phyloP scores from a whole-genome alignment of 2,329 filamentous ascomycete genomes.

The Chaetomium olivaceum region DNA sequence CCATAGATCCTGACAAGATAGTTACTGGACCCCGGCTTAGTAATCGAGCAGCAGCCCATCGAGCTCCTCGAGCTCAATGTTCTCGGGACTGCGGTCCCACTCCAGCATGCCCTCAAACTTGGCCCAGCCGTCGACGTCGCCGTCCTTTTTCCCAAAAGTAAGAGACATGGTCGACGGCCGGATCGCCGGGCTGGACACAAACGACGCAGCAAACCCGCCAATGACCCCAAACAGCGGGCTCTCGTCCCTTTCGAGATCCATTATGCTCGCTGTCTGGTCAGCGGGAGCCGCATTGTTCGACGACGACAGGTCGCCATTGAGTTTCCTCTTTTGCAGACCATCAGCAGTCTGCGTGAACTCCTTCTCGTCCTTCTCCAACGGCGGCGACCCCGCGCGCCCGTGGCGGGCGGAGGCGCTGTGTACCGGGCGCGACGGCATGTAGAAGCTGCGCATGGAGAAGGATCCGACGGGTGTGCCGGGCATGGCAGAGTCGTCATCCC shows the following conservation, averaged over 20 bases:
- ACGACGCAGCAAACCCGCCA: slow-evolving; percentile 37
- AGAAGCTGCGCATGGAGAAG: slow-evolving; percentile 55
- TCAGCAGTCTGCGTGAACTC: slow-evolving; percentile 96
- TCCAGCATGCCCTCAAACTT: slow-evolving; percentile 50
- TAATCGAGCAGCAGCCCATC: slow-evolving; percentile 81
- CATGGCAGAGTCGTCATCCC: slow-evolving; percentile 58
- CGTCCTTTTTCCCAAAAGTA: slow-evolving; percentile 44
- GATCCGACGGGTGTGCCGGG: slow-evolving; percentile 65
- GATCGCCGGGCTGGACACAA: slow-evolving; percentile 59
- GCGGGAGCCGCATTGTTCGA: slow-evolving; percentile 29
- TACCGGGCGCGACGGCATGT: slow-evolving; percentile 42
- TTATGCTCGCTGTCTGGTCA: slow-evolving; percentile 36
- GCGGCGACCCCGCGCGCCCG: slow-evolving; percentile 77
- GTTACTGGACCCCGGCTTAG: slow-evolving; percentile 42
- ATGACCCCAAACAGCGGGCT: slow-evolving; percentile 52
- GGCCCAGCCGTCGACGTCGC: slow-evolving; percentile 46
- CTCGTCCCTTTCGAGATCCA: slow-evolving; percentile 50
- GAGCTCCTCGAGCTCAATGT: slow-evolving; percentile 88
- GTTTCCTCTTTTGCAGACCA: slow-evolving; percentile 69
- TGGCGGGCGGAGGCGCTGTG: slow-evolving; percentile 53
- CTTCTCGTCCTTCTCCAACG: slow-evolving; percentile 89
- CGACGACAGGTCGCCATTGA: slow-evolving; percentile 48
- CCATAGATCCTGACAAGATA: not conserved
- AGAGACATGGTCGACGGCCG: slow-evolving; percentile 47
- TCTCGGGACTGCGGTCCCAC: slow-evolving; percentile 77